A percentile compares a stretch with the other conserved stretches of the same genome.
These are phyloP conservation scores for Ogataea allantospora DNA, from an alignment of 805 yeast genomes.

Conservation along the genomic window DNA sequence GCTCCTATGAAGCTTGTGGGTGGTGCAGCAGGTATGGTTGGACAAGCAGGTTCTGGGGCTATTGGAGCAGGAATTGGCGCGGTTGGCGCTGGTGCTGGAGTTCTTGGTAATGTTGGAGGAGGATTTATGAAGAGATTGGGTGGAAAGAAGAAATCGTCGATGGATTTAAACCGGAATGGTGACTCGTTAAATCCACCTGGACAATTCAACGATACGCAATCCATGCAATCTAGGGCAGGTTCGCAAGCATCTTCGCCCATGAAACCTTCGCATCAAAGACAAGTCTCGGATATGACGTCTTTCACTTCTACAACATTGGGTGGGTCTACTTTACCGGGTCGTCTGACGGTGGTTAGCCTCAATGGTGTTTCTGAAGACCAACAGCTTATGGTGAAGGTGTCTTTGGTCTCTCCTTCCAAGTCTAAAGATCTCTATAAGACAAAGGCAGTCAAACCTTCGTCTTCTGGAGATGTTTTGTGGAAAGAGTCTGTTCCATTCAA, in stretches of 20 bases:
- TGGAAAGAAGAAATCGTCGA: slow-evolving; percentile 20
- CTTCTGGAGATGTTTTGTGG: slow-evolving; percentile 48
- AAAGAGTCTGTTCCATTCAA: slow-evolving; percentile 67
- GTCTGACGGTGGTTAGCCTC: slow-evolving; percentile 46
- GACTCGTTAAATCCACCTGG: slow-evolving; percentile 21
- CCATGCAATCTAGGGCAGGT: slow-evolving; percentile 33
- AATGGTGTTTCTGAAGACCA: slow-evolving; percentile 21
- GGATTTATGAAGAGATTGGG: slow-evolving; percentile 22
- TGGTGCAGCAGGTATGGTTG: slow-evolving; percentile 44
- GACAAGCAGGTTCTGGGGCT: slow-evolving; percentile 36
- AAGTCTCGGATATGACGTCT: slow-evolving; percentile 34
- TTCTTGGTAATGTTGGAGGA: slow-evolving; percentile 41
- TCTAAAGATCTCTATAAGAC: slow-evolving; percentile 66
- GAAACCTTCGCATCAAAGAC: slow-evolving; percentile 17
- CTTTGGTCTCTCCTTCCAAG: slow-evolving; percentile 38
- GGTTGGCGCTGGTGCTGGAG: slow-evolving; percentile 39
- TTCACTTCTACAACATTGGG: slow-evolving; percentile 37
- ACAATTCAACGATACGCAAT: slow-evolving; percentile 34
- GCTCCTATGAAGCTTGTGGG: slow-evolving; percentile 26
- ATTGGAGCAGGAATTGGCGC: slow-evolving; percentile 45
- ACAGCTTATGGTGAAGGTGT: slow-evolving; percentile 51
- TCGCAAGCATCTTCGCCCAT: slow-evolving; percentile 18
- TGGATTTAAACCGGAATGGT: slow-evolving; percentile 14
- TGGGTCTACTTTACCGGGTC: slow-evolving; percentile 49
- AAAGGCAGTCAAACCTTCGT: slow-evolving; percentile 49